Conservation (phyloP, 1,139 yeast species). For the Saccharomyces hybrid region DNA sequence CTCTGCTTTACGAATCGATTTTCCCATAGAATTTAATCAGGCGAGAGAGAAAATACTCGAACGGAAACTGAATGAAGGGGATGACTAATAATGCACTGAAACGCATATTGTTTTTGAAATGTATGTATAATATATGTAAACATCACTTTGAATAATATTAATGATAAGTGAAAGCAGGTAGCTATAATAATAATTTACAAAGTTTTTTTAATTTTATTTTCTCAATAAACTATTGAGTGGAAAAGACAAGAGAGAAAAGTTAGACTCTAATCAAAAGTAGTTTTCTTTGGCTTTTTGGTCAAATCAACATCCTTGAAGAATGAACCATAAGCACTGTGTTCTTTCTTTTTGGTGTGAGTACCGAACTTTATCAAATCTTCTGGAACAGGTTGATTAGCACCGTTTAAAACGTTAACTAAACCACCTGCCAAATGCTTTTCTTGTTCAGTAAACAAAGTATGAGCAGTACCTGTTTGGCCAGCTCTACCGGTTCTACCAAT, state of each 20-base stretch:
- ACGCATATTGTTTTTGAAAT: not conserved
- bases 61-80: slow-evolving; percentile 15
- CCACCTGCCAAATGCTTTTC: slow-evolving; percentile 97
- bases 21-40: slow-evolving; percentile 30
- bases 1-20: slow-evolving; percentile 17
- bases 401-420: slow-evolving; percentile 79
- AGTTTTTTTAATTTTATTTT: not conserved
- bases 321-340: slow-evolving; percentile 94
- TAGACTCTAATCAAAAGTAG: slow-evolving; percentile 49
- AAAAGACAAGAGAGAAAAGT: not conserved
- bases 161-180: not conserved
- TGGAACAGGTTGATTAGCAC: slow-evolving; percentile 96
- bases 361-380: slow-evolving; percentile 93
- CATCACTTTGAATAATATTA: not conserved
- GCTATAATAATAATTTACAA: not conserved
- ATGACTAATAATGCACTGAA: not conserved
- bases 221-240: not conserved
- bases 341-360: slow-evolving; percentile 95
- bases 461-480: too few relatives aligned
- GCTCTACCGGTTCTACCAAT: too few relatives aligned
- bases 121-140: not conserved
- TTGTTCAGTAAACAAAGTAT: slow-evolving; percentile 34
- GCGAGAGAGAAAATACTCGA: slow-evolving; percentile 28
- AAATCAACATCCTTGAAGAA: slow-evolving; percentile 89
- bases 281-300: slow-evolving; percentile 83